Percentiles rank a stretch among this genome's conserved stretches.
Evolutionary conservation across 129 eudicot species (phyloP).

Genomic region (Rutidosis leptorrhynchoides): DNA sequence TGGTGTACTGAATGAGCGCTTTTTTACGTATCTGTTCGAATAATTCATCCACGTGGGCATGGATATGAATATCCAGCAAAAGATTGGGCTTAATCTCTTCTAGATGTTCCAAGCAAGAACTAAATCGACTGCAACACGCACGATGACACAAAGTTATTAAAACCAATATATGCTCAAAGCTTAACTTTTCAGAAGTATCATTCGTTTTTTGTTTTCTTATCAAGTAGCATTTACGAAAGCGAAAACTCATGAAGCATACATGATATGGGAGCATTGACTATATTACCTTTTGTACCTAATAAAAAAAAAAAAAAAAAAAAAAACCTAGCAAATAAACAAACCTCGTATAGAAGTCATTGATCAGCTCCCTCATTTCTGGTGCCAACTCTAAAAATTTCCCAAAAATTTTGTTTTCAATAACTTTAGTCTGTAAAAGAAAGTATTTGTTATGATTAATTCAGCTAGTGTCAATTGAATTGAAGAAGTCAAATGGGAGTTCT

Average conservation of each 20-base stretch:
- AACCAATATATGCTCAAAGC: background rate
- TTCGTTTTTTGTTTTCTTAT: too few relatives aligned
- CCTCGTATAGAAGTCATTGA: constrained; percentile 78
- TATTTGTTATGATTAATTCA: too few relatives aligned
- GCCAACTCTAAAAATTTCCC: constrained; percentile 71
- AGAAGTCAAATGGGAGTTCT: too few relatives aligned
- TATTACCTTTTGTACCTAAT: background rate
- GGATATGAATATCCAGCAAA: constrained; percentile 70
- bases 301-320: background rate
- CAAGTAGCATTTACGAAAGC: background rate
- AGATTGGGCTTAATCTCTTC: constrained; percentile 59
- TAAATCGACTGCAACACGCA: constrained; percentile 56
- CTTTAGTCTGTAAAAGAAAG: constrained; percentile 54
- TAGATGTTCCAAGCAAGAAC: constrained; percentile 68
- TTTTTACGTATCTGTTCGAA: background rate
- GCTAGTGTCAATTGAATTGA: too few relatives aligned
- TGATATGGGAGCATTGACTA: background rate
- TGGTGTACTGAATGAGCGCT: background rate
- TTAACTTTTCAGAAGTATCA: background rate
- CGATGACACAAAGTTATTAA: background rate
- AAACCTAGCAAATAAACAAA: constrained; percentile 7
- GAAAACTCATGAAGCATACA: background rate
- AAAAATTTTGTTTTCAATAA: constrained; percentile 64
- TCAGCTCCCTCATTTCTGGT: constrained; percentile 77
- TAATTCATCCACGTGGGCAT: constrained; percentile 35